These are phyloP conservation scores for Aspergillus nanangensis DNA, from an alignment of 495 filamentous ascomycete genomes.

Conservation along the genomic window DNA sequence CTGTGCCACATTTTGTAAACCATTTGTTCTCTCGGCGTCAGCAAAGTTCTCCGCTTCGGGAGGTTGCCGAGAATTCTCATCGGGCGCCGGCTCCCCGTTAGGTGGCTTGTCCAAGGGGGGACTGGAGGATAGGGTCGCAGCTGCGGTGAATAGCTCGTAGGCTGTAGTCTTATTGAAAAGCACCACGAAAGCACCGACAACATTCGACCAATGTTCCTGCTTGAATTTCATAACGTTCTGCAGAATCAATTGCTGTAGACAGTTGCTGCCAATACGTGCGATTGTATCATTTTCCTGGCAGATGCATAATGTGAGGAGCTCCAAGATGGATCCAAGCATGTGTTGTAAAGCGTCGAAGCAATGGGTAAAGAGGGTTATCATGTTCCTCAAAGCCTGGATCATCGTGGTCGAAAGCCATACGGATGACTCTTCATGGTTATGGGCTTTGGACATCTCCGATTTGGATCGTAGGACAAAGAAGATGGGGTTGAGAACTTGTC, in stretches of 20 bases:
- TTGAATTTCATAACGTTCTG: conserved; percentile 92
- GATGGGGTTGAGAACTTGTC: conserved; percentile 93
- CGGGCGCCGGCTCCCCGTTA: conserved; percentile 27
- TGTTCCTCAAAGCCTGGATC: conserved; percentile 96
- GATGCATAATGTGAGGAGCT: conserved; percentile 90
- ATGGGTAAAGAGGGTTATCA: conserved; percentile 97
- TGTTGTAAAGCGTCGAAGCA: conserved; percentile 94
- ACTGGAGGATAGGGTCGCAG: conserved; percentile 51
- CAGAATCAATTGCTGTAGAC: conserved; percentile 89
- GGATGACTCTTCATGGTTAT: conserved; percentile 90
- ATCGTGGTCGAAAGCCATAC: conserved; percentile 99
- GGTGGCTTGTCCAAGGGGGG: conserved; percentile 22
- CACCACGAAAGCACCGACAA: conserved; percentile 92
- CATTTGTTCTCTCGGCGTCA: conserved; percentile 62
- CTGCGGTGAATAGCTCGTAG: conserved; percentile 86
- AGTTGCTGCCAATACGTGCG: conserved; percentile 95
- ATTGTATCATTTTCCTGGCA: conserved; percentile 99
- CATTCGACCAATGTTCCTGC: conserved; percentile 83
- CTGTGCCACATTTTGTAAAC: conserved; percentile 34
- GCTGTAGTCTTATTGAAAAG: conserved; percentile 93
- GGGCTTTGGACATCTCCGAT: conserved; percentile 89
- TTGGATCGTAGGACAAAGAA: conserved; percentile 96
- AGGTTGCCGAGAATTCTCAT: conserved; percentile 19
- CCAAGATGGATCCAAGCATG: conserved; percentile 93
- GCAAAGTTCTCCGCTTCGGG: conserved; percentile 24